A percentile compares a stretch with the other conserved stretches of the same genome.
phyloP scores from a whole-genome alignment of 306 rosid genomes.

The Quercus variabilis region DNA sequence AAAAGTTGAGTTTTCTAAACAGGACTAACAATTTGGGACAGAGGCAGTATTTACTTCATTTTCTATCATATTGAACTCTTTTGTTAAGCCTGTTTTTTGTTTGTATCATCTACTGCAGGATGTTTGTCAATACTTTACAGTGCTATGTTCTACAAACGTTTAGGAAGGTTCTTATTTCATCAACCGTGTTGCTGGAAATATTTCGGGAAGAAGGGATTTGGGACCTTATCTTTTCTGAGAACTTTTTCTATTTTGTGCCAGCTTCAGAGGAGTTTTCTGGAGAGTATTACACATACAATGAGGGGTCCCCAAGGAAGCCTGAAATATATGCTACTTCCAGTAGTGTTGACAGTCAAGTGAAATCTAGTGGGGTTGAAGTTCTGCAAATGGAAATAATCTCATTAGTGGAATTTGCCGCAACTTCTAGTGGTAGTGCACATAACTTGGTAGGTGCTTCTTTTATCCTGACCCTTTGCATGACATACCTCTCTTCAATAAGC shows the following conservation, averaged over 20 bases:
- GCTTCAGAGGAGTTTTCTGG: constrained; percentile 46
- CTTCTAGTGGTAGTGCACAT: constrained; percentile 56
- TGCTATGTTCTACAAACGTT: constrained; percentile 58
- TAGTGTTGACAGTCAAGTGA: constrained; percentile 31
- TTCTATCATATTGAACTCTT: constrained; percentile 9
- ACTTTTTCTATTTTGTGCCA: constrained; percentile 70
- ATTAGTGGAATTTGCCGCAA: constrained; percentile 81
- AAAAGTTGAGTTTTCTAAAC: too few relatives aligned
- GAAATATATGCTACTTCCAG: constrained; percentile 45
- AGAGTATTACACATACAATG: constrained; percentile 31
- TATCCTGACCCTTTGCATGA: constrained; percentile 5
- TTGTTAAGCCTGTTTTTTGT: constrained; percentile 3
- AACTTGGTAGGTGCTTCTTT: constrained; percentile 58
- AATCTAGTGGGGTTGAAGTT: constrained; percentile 49
- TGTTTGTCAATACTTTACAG: constrained; percentile 69
- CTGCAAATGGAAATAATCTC: constrained; percentile 78
- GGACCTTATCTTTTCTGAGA: constrained; percentile 91
- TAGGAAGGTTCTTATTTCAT: constrained; percentile 65
- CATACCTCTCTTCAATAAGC: neutral
- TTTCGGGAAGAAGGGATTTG: constrained; percentile 84
- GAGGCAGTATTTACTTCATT: neutral
- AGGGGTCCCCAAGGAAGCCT: constrained; percentile 30
- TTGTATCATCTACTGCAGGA: constrained; percentile 51
- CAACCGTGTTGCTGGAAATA: constrained; percentile 57
- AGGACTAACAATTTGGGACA: too few relatives aligned